Percentiles rank a stretch among this genome's conserved stretches.
Conservation (phyloP, 176 grass and related monocot genomes). For the Guadua angustifolia region DNA sequence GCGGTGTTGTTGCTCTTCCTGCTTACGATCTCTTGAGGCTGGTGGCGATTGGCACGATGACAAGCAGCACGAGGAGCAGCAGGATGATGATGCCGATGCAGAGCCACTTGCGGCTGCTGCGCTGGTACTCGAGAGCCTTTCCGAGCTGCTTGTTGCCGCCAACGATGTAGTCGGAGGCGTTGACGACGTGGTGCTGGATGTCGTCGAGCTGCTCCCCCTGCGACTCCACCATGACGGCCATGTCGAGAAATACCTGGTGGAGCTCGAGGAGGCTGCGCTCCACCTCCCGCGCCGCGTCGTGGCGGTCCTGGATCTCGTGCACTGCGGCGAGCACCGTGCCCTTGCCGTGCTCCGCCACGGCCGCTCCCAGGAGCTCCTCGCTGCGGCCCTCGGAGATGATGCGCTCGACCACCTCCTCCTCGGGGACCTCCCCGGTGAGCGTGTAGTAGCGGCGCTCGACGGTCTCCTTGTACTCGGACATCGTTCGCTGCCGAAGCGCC, state of each 20-base stretch:
- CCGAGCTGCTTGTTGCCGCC: constrained; percentile 77
- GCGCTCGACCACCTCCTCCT: constrained; percentile 87
- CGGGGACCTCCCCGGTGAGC: constrained; percentile 82
- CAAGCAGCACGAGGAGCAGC: constrained; percentile 67
- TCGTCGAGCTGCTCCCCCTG: constrained; percentile 81
- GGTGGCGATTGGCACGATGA: constrained; percentile 77
- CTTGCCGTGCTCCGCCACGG: constrained; percentile 76
- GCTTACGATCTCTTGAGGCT: constrained; percentile 63
- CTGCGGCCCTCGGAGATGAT: constrained; percentile 86
- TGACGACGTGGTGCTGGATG: constrained; percentile 79
- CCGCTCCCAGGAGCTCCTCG: constrained; percentile 81
- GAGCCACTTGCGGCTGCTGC: constrained; percentile 81
- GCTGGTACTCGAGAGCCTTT: constrained; percentile 73
- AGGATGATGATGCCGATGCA: constrained; percentile 85
- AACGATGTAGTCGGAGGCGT: constrained; percentile 79
- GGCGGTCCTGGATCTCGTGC: constrained; percentile 86
- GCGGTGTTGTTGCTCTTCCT: neutral
- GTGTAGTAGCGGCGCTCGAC: constrained; percentile 94
- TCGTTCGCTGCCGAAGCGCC: constrained; percentile 83
- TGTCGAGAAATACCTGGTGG: constrained; percentile 92
- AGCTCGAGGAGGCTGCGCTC: constrained; percentile 87
- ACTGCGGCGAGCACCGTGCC: constrained; percentile 71
- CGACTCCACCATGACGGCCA: constrained; percentile 85
- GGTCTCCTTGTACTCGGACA: constrained; percentile 93
- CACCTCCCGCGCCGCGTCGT: constrained; percentile 75